Conservation (phyloP, 2,329 filamentous ascomycete species). For the Graphium sp. region DNA sequence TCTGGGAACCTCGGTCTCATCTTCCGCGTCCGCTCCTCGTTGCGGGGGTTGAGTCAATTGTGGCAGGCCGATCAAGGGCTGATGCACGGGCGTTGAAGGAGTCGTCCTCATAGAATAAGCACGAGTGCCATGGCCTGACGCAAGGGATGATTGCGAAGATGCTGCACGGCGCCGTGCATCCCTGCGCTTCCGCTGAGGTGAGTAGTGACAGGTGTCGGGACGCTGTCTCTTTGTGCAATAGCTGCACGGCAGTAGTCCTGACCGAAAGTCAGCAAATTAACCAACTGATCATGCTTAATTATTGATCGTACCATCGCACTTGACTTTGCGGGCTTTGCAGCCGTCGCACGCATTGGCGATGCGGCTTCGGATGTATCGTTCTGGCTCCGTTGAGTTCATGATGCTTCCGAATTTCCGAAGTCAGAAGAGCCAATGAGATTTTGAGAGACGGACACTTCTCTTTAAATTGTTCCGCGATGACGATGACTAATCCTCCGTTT, state of each 20-base stretch:
- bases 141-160: neutral
- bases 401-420: too few species aligned
- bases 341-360: conserved; percentile 35
- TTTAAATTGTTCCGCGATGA: too few species aligned
- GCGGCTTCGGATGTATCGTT: conserved; percentile 23
- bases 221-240: conserved; percentile 28
- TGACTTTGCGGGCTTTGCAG: conserved; percentile 37
- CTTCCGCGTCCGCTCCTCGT: conserved; percentile 19
- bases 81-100: neutral
- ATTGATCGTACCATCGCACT: conserved; percentile 28
- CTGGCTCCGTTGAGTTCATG: too few species aligned
- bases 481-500: too few species aligned
- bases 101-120: neutral
- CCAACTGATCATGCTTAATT: too few species aligned
- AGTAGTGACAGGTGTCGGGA: conserved; percentile 27
- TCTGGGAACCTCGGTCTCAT: conserved; percentile 35
- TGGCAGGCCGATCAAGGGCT: neutral
- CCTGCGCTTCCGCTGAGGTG: conserved; percentile 17
- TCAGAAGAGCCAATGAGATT: too few species aligned
- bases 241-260: conserved; percentile 31
- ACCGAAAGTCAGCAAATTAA: too few species aligned
- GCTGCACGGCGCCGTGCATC: conserved; percentile 3
- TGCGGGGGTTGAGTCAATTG: conserved; percentile 2
- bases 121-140: neutral
- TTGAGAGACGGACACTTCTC: too few species aligned